Conservation (phyloP, 2,329 filamentous ascomycete genomes). For the Exophiala aquamarina region DNA sequence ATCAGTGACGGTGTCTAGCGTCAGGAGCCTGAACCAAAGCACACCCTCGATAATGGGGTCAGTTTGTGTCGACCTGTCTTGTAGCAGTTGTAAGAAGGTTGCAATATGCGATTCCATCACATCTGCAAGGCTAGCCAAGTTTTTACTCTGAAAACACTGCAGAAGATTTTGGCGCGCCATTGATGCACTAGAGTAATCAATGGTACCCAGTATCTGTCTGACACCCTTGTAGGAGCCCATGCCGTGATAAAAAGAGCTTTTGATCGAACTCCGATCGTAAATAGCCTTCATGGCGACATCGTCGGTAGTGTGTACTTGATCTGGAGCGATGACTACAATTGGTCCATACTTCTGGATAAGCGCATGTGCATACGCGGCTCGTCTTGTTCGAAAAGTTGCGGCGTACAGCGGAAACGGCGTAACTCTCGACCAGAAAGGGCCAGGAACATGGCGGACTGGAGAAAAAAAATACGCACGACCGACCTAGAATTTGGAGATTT, state of each 20-base stretch:
- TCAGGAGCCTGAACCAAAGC: slow-evolving; percentile 1
- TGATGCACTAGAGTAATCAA: background rate
- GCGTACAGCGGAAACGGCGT: background rate
- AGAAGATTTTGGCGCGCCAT: background rate
- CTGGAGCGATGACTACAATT: slow-evolving; percentile 3
- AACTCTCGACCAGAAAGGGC: background rate
- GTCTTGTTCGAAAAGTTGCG: background rate
- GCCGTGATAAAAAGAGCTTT: background rate
- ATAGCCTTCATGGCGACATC: slow-evolving; percentile 1
- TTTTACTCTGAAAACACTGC: slow-evolving; percentile 2
- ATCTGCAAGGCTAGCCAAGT: background rate
- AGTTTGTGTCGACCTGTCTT: background rate
- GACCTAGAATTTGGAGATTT: slow-evolving; percentile 15
- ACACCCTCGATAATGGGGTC: background rate
- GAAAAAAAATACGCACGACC: background rate
- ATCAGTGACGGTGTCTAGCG: slow-evolving; percentile 2
- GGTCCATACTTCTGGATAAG: background rate
- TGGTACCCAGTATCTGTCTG: background rate
- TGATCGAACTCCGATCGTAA: slow-evolving; percentile 1
- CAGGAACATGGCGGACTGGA: slow-evolving; percentile 1
- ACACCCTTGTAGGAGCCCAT: slow-evolving; percentile 2
- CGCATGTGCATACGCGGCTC: background rate
- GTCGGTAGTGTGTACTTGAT: slow-evolving; percentile 2
- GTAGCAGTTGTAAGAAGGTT: background rate
- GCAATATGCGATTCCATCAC: background rate